These are phyloP conservation scores for Fusarium chlamydosporum DNA, from an alignment of 2,329 filamentous ascomycete genomes.

Conservation along the genomic window DNA sequence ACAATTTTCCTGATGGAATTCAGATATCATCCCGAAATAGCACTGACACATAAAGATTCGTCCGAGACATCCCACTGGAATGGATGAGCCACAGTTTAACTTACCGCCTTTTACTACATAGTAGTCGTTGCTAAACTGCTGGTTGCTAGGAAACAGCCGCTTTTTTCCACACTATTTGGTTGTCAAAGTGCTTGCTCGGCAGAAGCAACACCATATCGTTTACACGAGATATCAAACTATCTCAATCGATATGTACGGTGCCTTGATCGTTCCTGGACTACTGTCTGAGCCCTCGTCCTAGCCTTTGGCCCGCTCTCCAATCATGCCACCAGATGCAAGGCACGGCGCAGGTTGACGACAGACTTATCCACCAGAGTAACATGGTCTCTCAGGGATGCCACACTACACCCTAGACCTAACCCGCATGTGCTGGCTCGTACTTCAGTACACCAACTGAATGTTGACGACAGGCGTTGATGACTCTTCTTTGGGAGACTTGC, in stretches of 20 bases:
- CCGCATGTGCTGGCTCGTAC: conserved; percentile 24
- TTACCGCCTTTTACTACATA: conserved; percentile 23
- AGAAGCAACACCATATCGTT: conserved; percentile 11
- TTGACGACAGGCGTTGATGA: conserved; percentile 39
- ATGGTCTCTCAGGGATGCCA: conserved; percentile 37
- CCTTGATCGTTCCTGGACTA: conserved; percentile 48
- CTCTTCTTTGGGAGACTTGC: conserved; percentile 28
- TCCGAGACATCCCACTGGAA: conserved; percentile 23
- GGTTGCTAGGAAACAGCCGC: conserved; percentile 32
- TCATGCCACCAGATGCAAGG: conserved; percentile 52
- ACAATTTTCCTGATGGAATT: conserved; percentile 18
- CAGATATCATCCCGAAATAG: conserved; percentile 20
- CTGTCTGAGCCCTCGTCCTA: conserved; percentile 40
- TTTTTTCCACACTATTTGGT: conserved; percentile 1
- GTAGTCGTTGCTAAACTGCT: conserved; percentile 1
- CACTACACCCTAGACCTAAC: conserved; percentile 32
- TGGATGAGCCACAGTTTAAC: conserved; percentile 25
- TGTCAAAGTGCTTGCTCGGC: conserved; percentile 4
- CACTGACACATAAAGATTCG: conserved; percentile 11
- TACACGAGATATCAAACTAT: conserved; percentile 3
- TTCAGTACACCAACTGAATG: conserved; percentile 36
- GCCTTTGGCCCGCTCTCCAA: conserved; percentile 45
- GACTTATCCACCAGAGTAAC: conserved; percentile 42
- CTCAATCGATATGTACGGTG: conserved; percentile 33
- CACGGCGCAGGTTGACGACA: conserved; percentile 51